Evolutionary conservation across 1,139 yeast genomes (phyloP).

Genomic region (Suhomyces chickasaworum): DNA sequence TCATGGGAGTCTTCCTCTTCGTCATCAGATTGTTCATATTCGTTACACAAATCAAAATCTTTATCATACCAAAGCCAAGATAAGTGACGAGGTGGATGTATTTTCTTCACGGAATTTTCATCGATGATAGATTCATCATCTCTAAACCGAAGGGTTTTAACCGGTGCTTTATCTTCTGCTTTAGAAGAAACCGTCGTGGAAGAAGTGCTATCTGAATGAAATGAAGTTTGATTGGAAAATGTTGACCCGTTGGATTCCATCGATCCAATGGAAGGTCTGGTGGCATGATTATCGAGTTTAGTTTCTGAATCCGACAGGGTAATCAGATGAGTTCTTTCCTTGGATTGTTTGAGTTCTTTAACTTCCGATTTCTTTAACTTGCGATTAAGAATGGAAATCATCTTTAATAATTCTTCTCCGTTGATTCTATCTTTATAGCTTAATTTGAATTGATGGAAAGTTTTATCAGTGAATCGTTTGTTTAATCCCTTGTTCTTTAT

Average conservation of each 20-base stretch:
- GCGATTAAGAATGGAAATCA: slow-evolving; percentile 25
- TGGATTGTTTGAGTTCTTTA: slow-evolving; percentile 3
- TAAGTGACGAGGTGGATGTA: slow-evolving; percentile 16
- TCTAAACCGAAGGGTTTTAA: slow-evolving; percentile 19
- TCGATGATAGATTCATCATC: slow-evolving; percentile 24
- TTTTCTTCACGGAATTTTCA: not conserved
- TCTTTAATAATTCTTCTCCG: slow-evolving; percentile 28
- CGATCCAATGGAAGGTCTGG: slow-evolving; percentile 19
- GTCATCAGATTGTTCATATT: slow-evolving; percentile 29
- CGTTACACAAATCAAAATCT: slow-evolving; percentile 33
- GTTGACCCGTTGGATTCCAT: slow-evolving; percentile 18
- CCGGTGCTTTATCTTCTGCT: slow-evolving; percentile 3
- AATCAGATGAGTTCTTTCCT: not conserved
- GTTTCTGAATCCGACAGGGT: not conserved
- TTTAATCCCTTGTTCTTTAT: slow-evolving; percentile 11
- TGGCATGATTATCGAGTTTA: slow-evolving; percentile 1
- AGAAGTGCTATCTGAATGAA: slow-evolving; percentile 18
- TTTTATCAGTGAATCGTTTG: slow-evolving; percentile 25
- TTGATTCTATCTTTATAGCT: slow-evolving; percentile 34
- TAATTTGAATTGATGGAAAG: slow-evolving; percentile 28
- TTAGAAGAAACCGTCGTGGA: slow-evolving; percentile 15
- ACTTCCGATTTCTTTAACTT: slow-evolving; percentile 3
- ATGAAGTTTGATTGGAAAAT: slow-evolving; percentile 13
- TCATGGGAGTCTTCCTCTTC: slow-evolving; percentile 21
- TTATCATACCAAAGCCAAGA: slow-evolving; percentile 45